A percentile compares a stretch with the other conserved stretches of the same genome.
Conservation (phyloP, 352 stramenopile genomes). For the Thraustotheca clavata region DNA sequence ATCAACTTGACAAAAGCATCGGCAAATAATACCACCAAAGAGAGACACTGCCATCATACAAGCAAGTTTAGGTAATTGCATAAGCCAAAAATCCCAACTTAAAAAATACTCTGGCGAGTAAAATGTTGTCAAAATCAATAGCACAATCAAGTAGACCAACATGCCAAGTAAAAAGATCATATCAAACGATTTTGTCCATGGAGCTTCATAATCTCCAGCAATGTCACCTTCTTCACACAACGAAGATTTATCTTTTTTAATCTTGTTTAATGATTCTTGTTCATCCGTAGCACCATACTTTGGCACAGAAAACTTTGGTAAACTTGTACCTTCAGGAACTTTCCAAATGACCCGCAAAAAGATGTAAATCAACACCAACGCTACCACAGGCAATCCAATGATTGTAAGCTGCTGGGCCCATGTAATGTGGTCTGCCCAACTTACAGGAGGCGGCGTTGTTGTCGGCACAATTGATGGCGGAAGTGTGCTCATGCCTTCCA, state of each 20-base stretch:
- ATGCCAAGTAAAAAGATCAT: slow-evolving; percentile 59
- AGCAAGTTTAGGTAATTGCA: slow-evolving; percentile 42
- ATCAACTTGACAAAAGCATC: slow-evolving; percentile 76
- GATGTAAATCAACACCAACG: slow-evolving; percentile 46
- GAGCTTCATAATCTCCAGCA: slow-evolving; percentile 69
- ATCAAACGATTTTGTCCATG: slow-evolving; percentile 78
- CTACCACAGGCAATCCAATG: slow-evolving; percentile 48
- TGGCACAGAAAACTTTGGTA: slow-evolving; percentile 72
- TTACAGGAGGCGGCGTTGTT: not conserved
- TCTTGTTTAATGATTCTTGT: slow-evolving; percentile 45
- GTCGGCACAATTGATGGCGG: not conserved
- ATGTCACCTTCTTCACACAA: slow-evolving; percentile 50
- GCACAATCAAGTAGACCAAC: slow-evolving; percentile 31
- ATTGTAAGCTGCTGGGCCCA: slow-evolving; percentile 55
- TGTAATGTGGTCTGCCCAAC: slow-evolving; percentile 58
- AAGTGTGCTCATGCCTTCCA: not conserved
- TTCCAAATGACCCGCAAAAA: slow-evolving; percentile 66
- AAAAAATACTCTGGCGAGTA: slow-evolving; percentile 40
- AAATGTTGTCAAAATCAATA: slow-evolving; percentile 40
- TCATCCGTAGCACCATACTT: slow-evolving; percentile 73
- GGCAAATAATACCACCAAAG: slow-evolving; percentile 66
- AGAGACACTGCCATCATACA: slow-evolving; percentile 52
- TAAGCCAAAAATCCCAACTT: slow-evolving; percentile 33
- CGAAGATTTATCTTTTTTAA: slow-evolving; percentile 71
- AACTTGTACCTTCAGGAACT: slow-evolving; percentile 31